Base-by-base conservation (phyloP, 139 green algal species). In the Chlorella sp. region DNA sequence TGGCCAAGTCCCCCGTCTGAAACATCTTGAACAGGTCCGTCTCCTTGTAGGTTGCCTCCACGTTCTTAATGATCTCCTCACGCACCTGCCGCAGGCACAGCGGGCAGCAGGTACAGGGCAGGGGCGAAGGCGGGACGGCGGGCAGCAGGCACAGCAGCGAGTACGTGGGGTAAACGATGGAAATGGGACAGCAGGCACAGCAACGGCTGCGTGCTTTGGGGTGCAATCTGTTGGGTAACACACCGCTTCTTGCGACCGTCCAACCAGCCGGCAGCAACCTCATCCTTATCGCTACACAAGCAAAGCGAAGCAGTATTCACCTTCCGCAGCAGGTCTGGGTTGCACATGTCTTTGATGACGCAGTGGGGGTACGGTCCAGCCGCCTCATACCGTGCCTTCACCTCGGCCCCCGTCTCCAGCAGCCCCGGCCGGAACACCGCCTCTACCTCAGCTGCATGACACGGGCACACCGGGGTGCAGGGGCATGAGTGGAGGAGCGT, bases 1-100 rank as follows among this genome's bases (percentile, higher is more conserved):
- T 98, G 68, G 93, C 96, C 78, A 99, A 87, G 91, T 99, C 97
- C 61, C 94, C 94, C 61, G 96, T 97, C 92, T 98, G 96, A 71
- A 97, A 95, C 60, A 98, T 96, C 91, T 98, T 98, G 95, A 98
- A 99, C 53, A 99, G 92, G 91, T 99, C 96, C 1, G 96, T 98
- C 86, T 98, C 96, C 91, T 98, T 98, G 95, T 97, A 98, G 14
- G 96, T 98, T 2, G 96, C 96, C 86, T 95, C 80, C 34, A 98
- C 91, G 92, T 97, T 96, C 57, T 95, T 89, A 39, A 98, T 95
- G 61, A 98, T 95, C 90, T 98, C 95, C 1, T 97, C 93, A 0
- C 96, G 93, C 66, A 97, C 96, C 32, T 60, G 40, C 12, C 9
- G 71, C 71, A 83, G 30, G 30, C 4, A 37, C 30, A 81, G 34